Conservation (phyloP, 768 basidiomycete genomes). For the Podaxis sp. region DNA sequence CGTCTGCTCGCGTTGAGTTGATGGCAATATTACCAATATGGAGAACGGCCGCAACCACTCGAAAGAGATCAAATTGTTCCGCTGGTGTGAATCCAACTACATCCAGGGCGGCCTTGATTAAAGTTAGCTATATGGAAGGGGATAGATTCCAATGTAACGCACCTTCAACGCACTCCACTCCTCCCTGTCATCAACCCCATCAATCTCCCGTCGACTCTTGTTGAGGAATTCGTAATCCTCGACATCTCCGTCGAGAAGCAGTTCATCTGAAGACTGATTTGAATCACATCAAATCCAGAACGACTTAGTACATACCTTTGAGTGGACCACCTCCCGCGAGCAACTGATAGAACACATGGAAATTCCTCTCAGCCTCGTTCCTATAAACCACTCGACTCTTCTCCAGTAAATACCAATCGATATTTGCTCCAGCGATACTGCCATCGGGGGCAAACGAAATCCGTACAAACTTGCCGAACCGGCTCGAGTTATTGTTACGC, state of each 20-base stretch:
- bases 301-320: conserved; percentile 50
- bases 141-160: conserved; percentile 16
- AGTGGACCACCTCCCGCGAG: conserved; percentile 73
- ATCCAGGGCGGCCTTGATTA: conserved; percentile 74
- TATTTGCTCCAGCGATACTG: conserved; percentile 95
- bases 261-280: conserved; percentile 46
- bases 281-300: conserved; percentile 1
- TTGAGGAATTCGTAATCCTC: conserved; percentile 91
- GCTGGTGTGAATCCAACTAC: conserved; percentile 82
- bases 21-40: conserved; percentile 95
- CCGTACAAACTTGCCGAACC: conserved; percentile 97
- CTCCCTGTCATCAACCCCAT: conserved; percentile 88
- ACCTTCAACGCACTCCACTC: conserved; percentile 87
- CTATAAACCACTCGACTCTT: conserved; percentile 93
- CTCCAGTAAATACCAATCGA: conserved; percentile 98
- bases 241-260: conserved; percentile 72
- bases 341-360: conserved; percentile 97
- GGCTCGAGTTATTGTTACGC: conserved; percentile 97
- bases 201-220: conserved; percentile 86
- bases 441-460: conserved; percentile 93
- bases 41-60: conserved; percentile 89
- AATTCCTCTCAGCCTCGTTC: conserved; percentile 86
- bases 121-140: conserved; percentile 12
- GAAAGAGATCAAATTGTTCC: conserved; percentile 92
- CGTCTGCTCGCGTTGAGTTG: conserved; percentile 74